A percentile compares a stretch with the other conserved stretches of the same genome.
Evolutionary conservation across 139 green algal species (phyloP).

Genomic region (Volvox africanus): DNA sequence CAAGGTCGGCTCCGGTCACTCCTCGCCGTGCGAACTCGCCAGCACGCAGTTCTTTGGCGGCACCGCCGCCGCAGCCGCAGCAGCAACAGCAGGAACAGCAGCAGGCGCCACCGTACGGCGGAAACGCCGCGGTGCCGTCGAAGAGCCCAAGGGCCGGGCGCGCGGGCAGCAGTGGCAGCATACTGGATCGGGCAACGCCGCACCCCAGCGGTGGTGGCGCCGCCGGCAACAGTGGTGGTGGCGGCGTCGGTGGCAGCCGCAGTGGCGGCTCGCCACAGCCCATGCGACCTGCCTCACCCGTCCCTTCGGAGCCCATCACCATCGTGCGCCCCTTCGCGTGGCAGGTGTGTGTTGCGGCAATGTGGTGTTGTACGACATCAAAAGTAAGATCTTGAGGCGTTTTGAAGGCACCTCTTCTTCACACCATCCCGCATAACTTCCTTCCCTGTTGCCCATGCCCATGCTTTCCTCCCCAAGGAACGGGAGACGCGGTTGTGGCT

Average conservation of each 20-base stretch:
- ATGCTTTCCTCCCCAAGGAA: slow-evolving; percentile 24
- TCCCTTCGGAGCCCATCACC: neutral
- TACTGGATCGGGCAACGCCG: slow-evolving; percentile 19
- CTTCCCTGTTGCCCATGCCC: too few relatives aligned
- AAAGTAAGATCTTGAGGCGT: too few relatives aligned
- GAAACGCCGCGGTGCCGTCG: neutral
- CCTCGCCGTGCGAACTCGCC: slow-evolving; percentile 18
- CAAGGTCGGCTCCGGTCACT: slow-evolving; percentile 4
- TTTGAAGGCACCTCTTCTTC: too few relatives aligned
- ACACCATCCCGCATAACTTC: too few relatives aligned
- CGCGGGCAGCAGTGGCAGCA: slow-evolving; percentile 7
- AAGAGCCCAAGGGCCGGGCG: slow-evolving; percentile 4
- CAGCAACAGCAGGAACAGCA: too few relatives aligned
- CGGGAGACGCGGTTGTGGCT: slow-evolving; percentile 56
- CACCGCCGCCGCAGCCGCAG: neutral
- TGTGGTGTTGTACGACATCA: too few relatives aligned
- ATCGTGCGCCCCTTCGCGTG: slow-evolving; percentile 29
- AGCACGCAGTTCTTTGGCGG: neutral
- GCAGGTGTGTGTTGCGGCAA: slow-evolving; percentile 19
- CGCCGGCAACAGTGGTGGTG: neutral
- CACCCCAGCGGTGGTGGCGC: neutral
- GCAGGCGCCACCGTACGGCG: neutral
- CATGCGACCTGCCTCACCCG: neutral
- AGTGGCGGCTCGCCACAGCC: neutral
- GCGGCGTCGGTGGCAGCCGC: neutral